Evolutionary conservation across 2,329 filamentous ascomycete genomes (phyloP).

Genomic region (Pseudomassariella vexata): DNA sequence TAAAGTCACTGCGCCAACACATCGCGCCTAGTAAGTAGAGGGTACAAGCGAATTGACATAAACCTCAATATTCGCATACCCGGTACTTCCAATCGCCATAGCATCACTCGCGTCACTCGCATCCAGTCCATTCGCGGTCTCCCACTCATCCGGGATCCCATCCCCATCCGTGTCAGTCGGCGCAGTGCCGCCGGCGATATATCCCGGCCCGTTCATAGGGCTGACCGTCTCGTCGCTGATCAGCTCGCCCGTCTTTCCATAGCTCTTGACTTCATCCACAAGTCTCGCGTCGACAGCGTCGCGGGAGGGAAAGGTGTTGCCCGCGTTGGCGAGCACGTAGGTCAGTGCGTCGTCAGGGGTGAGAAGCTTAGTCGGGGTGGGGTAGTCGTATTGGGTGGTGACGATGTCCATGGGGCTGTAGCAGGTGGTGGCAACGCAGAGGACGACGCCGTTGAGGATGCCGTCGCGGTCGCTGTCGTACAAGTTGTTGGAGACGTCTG

Average conservation of each 20-base stretch:
- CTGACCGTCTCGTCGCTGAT: slow-evolving; percentile 38
- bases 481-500: slow-evolving; percentile 45
- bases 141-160: slow-evolving; percentile 44
- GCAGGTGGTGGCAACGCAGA: slow-evolving; percentile 34
- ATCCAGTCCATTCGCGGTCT: slow-evolving; percentile 34
- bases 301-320: slow-evolving; percentile 33
- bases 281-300: slow-evolving; percentile 38
- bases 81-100: slow-evolving; percentile 33
- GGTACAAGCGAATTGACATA: slow-evolving; percentile 43
- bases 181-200: slow-evolving; percentile 29
- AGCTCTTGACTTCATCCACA: slow-evolving; percentile 37
- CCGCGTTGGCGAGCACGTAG: slow-evolving; percentile 32
- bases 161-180: slow-evolving; percentile 40
- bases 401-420: slow-evolving; percentile 42
- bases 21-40: too few species aligned
- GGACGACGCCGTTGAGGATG: slow-evolving; percentile 37
- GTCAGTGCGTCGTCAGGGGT: slow-evolving; percentile 32
- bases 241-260: slow-evolving; percentile 35
- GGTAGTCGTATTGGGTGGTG: slow-evolving; percentile 33
- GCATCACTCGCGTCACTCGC: slow-evolving; percentile 31
- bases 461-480: slow-evolving; percentile 46
- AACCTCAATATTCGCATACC: slow-evolving; percentile 41
- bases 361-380: slow-evolving; percentile 32
- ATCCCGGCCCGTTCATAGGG: slow-evolving; percentile 31
- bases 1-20: too few species aligned